Base-by-base conservation (phyloP, 805 yeast species). In the Teunomyces atbi region DNA sequence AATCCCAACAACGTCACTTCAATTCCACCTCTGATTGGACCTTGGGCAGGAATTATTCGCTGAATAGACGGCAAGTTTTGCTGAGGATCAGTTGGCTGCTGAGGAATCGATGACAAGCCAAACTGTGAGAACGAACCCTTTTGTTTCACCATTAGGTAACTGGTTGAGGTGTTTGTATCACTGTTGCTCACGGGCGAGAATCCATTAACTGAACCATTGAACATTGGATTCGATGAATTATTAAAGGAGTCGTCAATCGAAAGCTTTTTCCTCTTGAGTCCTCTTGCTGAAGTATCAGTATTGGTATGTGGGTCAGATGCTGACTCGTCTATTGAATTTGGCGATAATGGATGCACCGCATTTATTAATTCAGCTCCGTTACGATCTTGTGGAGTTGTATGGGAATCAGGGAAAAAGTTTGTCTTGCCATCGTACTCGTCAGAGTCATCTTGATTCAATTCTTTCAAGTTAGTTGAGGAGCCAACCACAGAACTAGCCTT, bases 1-100 rank as follows among this genome's bases (percentile, higher is more conserved):
- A 83, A 77, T 2, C 99, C 99, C 37, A 94, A 71, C 42, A 94
- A 69, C 0, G 99, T 94, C 6, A 94, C 88, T 64, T 94, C 99
- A 36, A 91, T 84, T 13, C 99, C 99, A 54, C 99, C 99, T 52
- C 96, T 78, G 10, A 90, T 79, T 7, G 97, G 96, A 2, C 99
- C 99, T 63, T 88, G 94, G 0, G 95, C 85, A 1, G 99, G 99
- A 47, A 94, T 91, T 8, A 94, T 85, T 48, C 96, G 77, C 62
- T 89, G 92, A 44, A 92, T 84, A 0, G 77, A 61, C 1, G 95
- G 95, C 26, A 59, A 36, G 30, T 50, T 51, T 44, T 46, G 57
- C 33, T 47, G 56, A 3, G 38, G 20, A 10, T 46, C 42, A 15
- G 12, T 30, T 18, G 37, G 34, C 20, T 38, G 48, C 42, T 52